A percentile compares a stretch with the other conserved stretches of the same genome.
These are phyloP conservation scores for Domatiomyces catenatus DNA, from an alignment of 2,329 filamentous ascomycete species.

Conservation along the genomic window DNA sequence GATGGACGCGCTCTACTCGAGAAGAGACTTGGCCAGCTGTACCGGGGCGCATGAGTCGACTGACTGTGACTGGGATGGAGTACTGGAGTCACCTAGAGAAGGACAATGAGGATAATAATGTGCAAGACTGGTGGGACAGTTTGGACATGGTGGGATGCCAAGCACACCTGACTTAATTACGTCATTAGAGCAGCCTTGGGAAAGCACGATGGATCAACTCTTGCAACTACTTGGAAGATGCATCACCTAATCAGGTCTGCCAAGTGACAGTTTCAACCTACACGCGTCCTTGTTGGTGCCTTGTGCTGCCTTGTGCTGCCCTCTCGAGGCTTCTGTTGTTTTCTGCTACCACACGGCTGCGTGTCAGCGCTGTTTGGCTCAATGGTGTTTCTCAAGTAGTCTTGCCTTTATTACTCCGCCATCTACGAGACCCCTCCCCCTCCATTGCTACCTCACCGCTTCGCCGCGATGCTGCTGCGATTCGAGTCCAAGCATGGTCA, in stretches of 20 bases:
- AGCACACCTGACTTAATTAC: neutral
- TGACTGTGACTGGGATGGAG: no score
- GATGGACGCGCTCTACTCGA: slow-evolving; percentile 64
- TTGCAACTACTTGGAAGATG: neutral
- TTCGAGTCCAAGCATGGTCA: slow-evolving; percentile 88
- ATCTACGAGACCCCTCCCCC: neutral
- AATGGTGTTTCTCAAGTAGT: neutral
- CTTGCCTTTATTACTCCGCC: neutral
- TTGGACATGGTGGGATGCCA: no score
- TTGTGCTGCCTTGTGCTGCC: neutral
- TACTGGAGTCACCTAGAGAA: no score
- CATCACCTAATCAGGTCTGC: neutral
- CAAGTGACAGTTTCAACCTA: neutral
- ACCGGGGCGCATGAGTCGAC: slow-evolving; percentile 22
- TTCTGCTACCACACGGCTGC: neutral
- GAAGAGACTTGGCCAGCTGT: slow-evolving; percentile 57
- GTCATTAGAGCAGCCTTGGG: neutral
- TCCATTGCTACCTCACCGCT: neutral
- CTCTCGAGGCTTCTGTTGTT: neutral
- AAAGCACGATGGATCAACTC: neutral
- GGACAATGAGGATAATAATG: no score
- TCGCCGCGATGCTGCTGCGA: slow-evolving; percentile 54
- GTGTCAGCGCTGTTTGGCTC: neutral
- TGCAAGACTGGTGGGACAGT: no score
- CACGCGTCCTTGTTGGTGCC: neutral